Percentiles rank a stretch among this genome's conserved stretches.
phyloP scores from a whole-genome alignment of 305 asterid species.

The Fraxinus nigra region DNA sequence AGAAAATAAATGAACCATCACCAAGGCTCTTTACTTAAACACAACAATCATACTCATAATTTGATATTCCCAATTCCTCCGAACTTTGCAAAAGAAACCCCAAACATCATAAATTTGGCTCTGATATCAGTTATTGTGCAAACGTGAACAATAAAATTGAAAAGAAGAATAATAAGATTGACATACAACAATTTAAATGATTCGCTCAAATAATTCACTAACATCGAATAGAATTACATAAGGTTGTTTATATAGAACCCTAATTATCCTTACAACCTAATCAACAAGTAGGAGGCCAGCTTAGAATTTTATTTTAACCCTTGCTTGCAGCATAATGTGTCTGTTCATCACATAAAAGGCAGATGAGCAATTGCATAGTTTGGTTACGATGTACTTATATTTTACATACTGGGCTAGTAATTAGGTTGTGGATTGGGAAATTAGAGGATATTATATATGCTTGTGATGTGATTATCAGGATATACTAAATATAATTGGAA shows the following conservation, averaged over 20 bases:
- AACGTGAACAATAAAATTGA: neutral
- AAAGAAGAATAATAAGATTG: neutral
- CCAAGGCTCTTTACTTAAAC: neutral
- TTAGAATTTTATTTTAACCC: neutral
- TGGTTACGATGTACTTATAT: neutral
- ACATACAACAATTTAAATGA: neutral
- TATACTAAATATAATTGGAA: neutral
- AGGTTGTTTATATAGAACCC: neutral
- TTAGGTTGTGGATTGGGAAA: neutral
- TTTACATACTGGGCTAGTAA: slow-evolving; percentile 56
- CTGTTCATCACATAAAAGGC: neutral
- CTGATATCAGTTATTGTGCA: neutral
- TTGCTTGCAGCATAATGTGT: neutral
- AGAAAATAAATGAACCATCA: neutral
- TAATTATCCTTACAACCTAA: neutral
- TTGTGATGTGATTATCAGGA: neutral
- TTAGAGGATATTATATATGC: neutral
- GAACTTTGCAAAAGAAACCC: neutral
- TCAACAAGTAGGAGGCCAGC: neutral
- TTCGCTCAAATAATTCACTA: neutral
- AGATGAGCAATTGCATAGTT: neutral
- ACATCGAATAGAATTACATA: neutral
- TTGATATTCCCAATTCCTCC: neutral
- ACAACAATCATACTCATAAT: too few relatives aligned
- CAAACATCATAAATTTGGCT: neutral